Conservation (phyloP, 495 filamentous ascomycete species). For the Trichoderma parareesei region DNA sequence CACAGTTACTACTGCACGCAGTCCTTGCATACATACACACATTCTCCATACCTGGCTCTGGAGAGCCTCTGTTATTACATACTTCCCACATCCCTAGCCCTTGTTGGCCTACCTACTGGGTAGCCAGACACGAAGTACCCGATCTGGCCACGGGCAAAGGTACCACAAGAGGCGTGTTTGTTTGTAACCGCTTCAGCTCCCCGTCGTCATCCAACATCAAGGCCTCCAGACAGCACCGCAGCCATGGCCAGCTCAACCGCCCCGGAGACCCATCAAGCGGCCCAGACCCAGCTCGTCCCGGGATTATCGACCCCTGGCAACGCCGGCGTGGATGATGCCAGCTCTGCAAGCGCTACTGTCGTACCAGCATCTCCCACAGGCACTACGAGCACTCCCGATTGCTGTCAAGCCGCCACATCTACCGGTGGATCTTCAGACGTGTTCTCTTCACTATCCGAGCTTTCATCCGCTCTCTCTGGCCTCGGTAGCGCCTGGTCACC, state of each 20-base stretch:
- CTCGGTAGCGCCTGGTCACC: background rate
- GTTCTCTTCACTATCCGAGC: conserved; percentile 5
- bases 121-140: background rate
- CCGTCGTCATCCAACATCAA: background rate
- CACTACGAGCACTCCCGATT: background rate
- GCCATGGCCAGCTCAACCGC: background rate
- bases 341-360: background rate
- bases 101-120: too few species aligned
- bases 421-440: background rate
- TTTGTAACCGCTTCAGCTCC: background rate
- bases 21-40: background rate
- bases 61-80: background rate
- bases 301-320: background rate
- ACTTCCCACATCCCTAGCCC: background rate
- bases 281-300: conserved; percentile 1
- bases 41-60: background rate
- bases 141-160: background rate
- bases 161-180: background rate
- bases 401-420: background rate
- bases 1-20: too few species aligned
- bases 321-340: background rate
- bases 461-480: background rate
- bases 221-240: background rate
- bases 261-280: background rate
- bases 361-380: background rate